A percentile compares a stretch with the other conserved stretches of the same genome.
Conservation (phyloP, 257 asterid genomes). For the Nicotiana paniculata region DNA sequence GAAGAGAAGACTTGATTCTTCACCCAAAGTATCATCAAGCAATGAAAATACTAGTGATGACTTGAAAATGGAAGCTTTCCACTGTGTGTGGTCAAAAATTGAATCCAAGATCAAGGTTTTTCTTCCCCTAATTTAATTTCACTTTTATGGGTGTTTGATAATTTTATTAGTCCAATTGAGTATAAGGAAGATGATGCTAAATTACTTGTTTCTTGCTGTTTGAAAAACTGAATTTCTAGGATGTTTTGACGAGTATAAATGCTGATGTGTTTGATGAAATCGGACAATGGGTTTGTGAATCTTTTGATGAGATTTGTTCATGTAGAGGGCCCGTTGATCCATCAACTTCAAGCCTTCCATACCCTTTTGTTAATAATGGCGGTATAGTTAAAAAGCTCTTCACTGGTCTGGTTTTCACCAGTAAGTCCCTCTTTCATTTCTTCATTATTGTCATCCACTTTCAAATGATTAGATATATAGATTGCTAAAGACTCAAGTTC, state of each 20-base stretch:
- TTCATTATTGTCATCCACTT: neutral
- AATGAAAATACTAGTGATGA: constrained; percentile 13
- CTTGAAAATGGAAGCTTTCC: constrained; percentile 48
- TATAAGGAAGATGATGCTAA: neutral
- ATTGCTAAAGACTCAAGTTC: neutral
- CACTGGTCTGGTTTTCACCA: constrained; percentile 71
- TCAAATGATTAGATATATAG: neutral
- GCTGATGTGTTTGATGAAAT: constrained; percentile 56
- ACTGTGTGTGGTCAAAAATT: constrained; percentile 51
- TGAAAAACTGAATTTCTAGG: constrained; percentile 37
- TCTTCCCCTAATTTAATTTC: neutral
- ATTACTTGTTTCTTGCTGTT: neutral
- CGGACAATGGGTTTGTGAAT: constrained; percentile 56
- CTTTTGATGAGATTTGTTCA: constrained; percentile 48
- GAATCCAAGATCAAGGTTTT: constrained; percentile 61
- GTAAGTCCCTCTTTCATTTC: constrained; percentile 39
- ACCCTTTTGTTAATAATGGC: constrained; percentile 46
- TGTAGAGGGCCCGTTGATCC: constrained; percentile 27
- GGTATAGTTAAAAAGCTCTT: constrained; percentile 49
- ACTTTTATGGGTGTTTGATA: neutral
- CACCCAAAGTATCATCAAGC: constrained; percentile 22
- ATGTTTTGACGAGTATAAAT: constrained; percentile 56
- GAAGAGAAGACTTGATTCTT: constrained; percentile 49
- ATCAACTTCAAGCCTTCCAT: constrained; percentile 30
- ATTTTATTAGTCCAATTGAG: neutral